A percentile compares a stretch with the other conserved stretches of the same genome.
These are phyloP conservation scores for Ascochyta pisi DNA, from an alignment of 2,329 filamentous ascomycete genomes.

Conservation along the genomic window DNA sequence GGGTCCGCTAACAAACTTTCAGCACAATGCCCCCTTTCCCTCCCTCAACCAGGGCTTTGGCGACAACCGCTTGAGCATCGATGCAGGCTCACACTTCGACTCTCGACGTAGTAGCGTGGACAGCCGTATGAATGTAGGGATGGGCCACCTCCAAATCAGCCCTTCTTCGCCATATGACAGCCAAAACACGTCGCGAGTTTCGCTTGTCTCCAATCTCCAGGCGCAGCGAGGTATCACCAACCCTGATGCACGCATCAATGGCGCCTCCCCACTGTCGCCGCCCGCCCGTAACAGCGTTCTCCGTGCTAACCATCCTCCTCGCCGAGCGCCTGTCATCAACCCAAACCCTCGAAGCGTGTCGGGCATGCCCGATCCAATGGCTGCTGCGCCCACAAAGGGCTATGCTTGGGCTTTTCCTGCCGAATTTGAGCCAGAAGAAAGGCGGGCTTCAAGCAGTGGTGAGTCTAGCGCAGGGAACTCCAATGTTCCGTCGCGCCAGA, in stretches of 20 bases:
- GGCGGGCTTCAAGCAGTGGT: slow-evolving; percentile 57
- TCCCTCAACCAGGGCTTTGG: slow-evolving; percentile 63
- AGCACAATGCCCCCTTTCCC: slow-evolving; percentile 55
- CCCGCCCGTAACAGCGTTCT: slow-evolving; percentile 44
- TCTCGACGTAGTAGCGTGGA: slow-evolving; percentile 80
- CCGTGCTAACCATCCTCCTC: slow-evolving; percentile 51
- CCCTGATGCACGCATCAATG: slow-evolving; percentile 51
- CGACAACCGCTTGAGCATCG: slow-evolving; percentile 57
- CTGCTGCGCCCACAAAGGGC: slow-evolving; percentile 80
- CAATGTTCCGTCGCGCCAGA: slow-evolving; percentile 70
- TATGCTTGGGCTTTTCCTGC: slow-evolving; percentile 86
- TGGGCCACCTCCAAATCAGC: slow-evolving; percentile 73
- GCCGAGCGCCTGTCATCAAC: slow-evolving; percentile 77
- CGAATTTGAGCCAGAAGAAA: slow-evolving; percentile 65
- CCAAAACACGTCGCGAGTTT: slow-evolving; percentile 77
- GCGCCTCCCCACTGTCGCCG: slow-evolving; percentile 55
- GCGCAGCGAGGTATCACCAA: slow-evolving; percentile 61
- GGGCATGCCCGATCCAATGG: slow-evolving; percentile 68
- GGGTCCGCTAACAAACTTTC: slow-evolving; percentile 25
- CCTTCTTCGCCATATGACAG: slow-evolving; percentile 75
- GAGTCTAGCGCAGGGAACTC: slow-evolving; percentile 58
- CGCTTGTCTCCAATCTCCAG: slow-evolving; percentile 73
- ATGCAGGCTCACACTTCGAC: slow-evolving; percentile 58
- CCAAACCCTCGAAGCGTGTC: slow-evolving; percentile 68
- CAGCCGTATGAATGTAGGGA: slow-evolving; percentile 75